Evolutionary conservation across 2,329 filamentous ascomycete species (phyloP).

Genomic region (Apiospora hydei): DNA sequence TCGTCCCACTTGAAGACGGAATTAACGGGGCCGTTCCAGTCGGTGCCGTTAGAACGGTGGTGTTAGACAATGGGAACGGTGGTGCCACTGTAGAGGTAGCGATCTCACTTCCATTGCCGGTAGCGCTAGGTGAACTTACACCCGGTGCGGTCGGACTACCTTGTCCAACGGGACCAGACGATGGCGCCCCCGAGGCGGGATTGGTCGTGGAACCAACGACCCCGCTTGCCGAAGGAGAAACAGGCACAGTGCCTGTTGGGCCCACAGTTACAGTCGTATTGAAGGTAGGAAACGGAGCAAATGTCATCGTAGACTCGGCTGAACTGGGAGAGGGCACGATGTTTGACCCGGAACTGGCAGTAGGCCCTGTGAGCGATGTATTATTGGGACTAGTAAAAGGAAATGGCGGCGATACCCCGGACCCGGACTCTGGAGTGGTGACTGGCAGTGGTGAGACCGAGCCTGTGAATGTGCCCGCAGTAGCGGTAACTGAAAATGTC

Average conservation of each 20-base stretch:
- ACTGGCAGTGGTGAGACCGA: background rate
- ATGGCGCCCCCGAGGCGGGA: background rate
- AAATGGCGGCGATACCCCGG: constrained; percentile 25
- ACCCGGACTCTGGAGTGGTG: background rate
- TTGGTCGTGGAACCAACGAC: background rate
- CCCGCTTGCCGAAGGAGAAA: background rate
- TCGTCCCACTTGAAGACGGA: background rate
- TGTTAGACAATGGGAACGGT: constrained; percentile 31
- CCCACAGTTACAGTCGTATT: constrained; percentile 8
- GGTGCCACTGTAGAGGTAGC: constrained; percentile 27
- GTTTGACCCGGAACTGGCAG: background rate
- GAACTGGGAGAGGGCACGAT: background rate
- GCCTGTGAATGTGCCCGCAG: constrained; percentile 24
- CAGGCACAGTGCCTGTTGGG: background rate
- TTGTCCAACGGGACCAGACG: constrained; percentile 13
- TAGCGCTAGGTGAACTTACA: background rate
- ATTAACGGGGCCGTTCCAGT: constrained; percentile 24
- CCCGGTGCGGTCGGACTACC: constrained; percentile 6
- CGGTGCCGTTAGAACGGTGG: constrained; percentile 5
- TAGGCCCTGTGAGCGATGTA: constrained; percentile 17
- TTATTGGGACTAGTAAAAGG: constrained; percentile 27
- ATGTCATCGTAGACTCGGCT: background rate
- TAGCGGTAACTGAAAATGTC: constrained; percentile 11
- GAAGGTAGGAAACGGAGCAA: background rate
- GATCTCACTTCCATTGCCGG: background rate